phyloP scores from a whole-genome alignment of 306 rosid genomes.

The Vigna trinervia region DNA sequence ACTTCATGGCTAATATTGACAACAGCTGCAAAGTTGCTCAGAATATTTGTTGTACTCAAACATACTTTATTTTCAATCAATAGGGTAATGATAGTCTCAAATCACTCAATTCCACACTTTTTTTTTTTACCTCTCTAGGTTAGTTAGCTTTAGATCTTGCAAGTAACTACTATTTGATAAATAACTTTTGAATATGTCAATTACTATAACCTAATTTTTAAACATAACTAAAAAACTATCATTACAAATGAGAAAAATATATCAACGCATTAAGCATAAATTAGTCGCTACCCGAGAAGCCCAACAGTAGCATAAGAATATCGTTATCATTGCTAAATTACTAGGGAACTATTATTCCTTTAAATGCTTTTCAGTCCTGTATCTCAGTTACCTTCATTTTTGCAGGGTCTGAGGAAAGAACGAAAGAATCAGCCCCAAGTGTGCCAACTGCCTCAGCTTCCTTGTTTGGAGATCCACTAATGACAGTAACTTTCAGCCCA shows the following conservation, averaged over 20 bases:
- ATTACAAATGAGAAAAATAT: background rate
- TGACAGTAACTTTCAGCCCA: constrained; percentile 95
- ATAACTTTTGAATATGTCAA: background rate
- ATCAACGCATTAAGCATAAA: constrained; percentile 8
- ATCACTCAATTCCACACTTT: background rate
- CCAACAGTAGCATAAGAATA: background rate
- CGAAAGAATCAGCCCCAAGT: constrained; percentile 89
- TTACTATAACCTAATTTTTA: background rate
- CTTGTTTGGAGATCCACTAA: constrained; percentile 75
- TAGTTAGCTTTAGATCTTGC: background rate
- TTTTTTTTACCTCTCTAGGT: background rate
- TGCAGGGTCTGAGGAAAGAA: constrained; percentile 67
- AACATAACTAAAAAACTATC: background rate
- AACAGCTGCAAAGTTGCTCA: background rate
- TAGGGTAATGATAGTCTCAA: background rate
- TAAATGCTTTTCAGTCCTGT: background rate
- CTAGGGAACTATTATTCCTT: background rate
- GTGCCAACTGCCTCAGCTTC: constrained; percentile 66
- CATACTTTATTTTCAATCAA: background rate
- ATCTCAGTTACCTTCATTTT: constrained; percentile 61
- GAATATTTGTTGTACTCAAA: background rate
- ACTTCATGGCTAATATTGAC: background rate
- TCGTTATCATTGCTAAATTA: constrained; percentile 1
- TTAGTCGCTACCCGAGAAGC: background rate
- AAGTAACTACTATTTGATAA: background rate